These are phyloP conservation scores for Glarea lozoyensis DNA, from an alignment of 495 filamentous ascomycete species.

Conservation along the genomic window DNA sequence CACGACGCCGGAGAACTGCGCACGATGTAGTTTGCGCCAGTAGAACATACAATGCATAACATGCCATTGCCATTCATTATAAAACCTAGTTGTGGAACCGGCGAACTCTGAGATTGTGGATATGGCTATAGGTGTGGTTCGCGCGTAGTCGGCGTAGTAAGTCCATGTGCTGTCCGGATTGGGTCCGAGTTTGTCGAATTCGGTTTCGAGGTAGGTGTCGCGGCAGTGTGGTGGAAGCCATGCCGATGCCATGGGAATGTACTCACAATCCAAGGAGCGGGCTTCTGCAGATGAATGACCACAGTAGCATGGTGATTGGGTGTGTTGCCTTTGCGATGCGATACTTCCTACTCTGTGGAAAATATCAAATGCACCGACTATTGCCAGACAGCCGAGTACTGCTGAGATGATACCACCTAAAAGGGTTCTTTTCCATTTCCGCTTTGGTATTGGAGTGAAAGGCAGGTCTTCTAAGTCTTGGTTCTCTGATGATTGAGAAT, in stretches of 20 bases:
- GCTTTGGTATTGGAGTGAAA: no score
- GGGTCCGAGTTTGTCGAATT: neutral
- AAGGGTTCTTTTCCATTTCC: no score
- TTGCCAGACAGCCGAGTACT: no score
- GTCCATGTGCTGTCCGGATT: neutral
- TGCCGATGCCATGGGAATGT: neutral
- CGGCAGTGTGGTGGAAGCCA: constrained; percentile 1
- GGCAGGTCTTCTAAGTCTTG: no score
- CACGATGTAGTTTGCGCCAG: constrained; percentile 2
- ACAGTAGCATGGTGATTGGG: neutral
- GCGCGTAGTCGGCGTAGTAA: neutral
- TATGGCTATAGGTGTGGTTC: neutral
- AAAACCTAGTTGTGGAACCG: neutral
- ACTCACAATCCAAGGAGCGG: neutral
- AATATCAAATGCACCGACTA: no score
- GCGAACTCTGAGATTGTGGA: neutral
- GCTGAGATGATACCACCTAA: no score
- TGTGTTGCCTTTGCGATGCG: no score
- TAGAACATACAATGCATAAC: neutral
- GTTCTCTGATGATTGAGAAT: no score
- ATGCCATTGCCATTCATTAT: neutral
- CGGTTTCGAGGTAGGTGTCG: neutral
- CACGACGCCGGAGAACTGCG: neutral
- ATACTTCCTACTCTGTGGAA: no score
- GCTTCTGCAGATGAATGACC: constrained; percentile 1